Evolutionary conservation across 2,329 filamentous ascomycete genomes (phyloP).

Genomic region (Thielaviopsis cerberus): DNA sequence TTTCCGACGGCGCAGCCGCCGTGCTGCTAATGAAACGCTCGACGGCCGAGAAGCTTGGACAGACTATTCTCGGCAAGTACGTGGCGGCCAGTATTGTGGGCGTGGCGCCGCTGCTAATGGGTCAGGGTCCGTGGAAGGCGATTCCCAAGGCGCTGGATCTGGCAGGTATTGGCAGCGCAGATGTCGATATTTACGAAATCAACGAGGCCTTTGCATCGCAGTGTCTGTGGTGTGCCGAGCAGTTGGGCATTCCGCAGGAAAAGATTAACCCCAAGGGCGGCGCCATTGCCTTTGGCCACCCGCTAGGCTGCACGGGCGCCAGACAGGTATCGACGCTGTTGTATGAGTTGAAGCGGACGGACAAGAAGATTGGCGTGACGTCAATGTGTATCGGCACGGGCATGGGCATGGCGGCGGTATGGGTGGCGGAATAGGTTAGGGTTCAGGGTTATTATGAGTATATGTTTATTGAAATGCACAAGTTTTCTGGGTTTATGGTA

Average conservation of each 20-base stretch:
- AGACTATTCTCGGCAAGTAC: constrained; percentile 82
- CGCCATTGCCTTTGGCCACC: constrained; percentile 89
- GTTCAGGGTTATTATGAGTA: too few relatives aligned
- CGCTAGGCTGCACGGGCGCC: constrained; percentile 82
- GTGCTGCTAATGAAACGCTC: constrained; percentile 90
- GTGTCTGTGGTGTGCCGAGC: constrained; percentile 81
- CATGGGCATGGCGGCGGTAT: constrained; percentile 95
- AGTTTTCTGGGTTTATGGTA: too few relatives aligned
- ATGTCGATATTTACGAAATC: constrained; percentile 96
- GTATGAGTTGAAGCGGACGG: constrained; percentile 71
- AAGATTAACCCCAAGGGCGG: constrained; percentile 98
- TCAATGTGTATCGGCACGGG: constrained; percentile 95
- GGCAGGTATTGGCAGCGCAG: constrained; percentile 67
- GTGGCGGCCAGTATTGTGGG: constrained; percentile 72
- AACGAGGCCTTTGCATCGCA: constrained; percentile 97
- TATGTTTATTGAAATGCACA: too few relatives aligned
- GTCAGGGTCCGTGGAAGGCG: constrained; percentile 83
- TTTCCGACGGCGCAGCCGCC: constrained; percentile 87
- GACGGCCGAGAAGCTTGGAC: constrained; percentile 72
- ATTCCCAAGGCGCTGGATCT: constrained; percentile 84
- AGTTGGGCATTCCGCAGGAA: constrained; percentile 61
- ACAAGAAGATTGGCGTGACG: constrained; percentile 73
- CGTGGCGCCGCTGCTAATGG: constrained; percentile 87
- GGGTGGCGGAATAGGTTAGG: constrained; percentile 66
- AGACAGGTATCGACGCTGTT: constrained; percentile 83